These are phyloP conservation scores for Phytophthora capsici DNA, from an alignment of 352 stramenopile genomes.

Conservation along the genomic window DNA sequence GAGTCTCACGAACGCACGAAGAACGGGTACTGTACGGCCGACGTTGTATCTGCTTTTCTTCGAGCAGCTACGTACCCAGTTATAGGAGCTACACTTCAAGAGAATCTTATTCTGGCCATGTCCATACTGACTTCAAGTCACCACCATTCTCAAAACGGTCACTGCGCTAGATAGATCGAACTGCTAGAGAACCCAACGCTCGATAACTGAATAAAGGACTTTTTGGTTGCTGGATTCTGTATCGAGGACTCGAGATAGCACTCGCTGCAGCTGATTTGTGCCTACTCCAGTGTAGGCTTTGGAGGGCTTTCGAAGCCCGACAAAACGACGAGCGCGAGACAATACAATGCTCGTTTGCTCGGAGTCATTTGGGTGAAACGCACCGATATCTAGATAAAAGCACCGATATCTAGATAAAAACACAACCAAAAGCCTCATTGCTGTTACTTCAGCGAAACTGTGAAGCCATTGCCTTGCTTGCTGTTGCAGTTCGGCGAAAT, in stretches of 20 bases:
- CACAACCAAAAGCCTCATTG: too few species aligned
- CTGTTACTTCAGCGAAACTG: too few species aligned
- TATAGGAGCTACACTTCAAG: slow-evolving; percentile 2
- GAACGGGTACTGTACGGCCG: slow-evolving; percentile 17
- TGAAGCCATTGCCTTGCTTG: background rate
- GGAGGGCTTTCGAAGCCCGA: slow-evolving; percentile 9
- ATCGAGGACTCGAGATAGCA: background rate
- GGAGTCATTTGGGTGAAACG: background rate
- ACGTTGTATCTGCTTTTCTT: slow-evolving; percentile 1
- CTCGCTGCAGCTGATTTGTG: too few species aligned
- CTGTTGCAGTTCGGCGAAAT: background rate
- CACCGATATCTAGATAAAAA: too few species aligned
- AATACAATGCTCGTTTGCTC: background rate
- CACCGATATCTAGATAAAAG: background rate
- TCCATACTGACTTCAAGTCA: background rate
- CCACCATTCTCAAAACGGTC: background rate
- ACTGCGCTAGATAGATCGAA: slow-evolving; percentile 2
- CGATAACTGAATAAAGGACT: too few species aligned
- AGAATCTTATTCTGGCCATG: slow-evolving; percentile 14
- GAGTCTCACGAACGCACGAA: slow-evolving; percentile 9
- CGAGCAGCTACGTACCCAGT: background rate
- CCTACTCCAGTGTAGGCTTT: slow-evolving; percentile 9
- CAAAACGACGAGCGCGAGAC: slow-evolving; percentile 1
- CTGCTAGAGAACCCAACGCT: background rate
- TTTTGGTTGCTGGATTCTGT: background rate